phyloP scores from a whole-genome alignment of 2,329 filamentous ascomycete species.

The Xylariaceae sp. region DNA sequence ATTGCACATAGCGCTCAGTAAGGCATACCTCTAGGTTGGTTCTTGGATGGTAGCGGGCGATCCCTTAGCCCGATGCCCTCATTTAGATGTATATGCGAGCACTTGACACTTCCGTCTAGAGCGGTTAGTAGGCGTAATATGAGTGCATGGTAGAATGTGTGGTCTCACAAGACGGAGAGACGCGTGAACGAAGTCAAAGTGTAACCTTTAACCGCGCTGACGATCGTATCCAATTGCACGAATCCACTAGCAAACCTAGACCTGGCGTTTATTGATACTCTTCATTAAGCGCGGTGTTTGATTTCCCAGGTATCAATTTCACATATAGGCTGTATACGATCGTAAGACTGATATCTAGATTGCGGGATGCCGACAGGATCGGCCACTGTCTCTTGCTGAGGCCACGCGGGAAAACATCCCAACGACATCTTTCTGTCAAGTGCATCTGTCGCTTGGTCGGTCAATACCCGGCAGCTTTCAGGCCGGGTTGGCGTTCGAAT shows the following conservation, averaged over 20 bases:
- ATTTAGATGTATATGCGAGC: neutral
- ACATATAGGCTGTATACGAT: slow-evolving; percentile 34
- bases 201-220: neutral
- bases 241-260: slow-evolving; percentile 10
- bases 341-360: slow-evolving; percentile 14
- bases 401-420: slow-evolving; percentile 21
- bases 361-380: slow-evolving; percentile 21
- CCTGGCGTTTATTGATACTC: slow-evolving; percentile 20
- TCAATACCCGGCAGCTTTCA: slow-evolving; percentile 17
- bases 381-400: slow-evolving; percentile 3
- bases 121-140: neutral
- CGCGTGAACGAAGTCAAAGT: neutral
- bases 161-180: neutral
- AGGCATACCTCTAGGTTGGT: slow-evolving; percentile 9
- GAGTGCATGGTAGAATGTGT: neutral
- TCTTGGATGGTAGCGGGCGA: neutral
- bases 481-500: slow-evolving; percentile 18
- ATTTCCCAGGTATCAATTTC: slow-evolving; percentile 11
- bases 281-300: slow-evolving; percentile 32
- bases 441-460: slow-evolving; percentile 14
- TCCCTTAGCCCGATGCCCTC: neutral
- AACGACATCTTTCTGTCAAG: slow-evolving; percentile 15
- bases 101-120: neutral
- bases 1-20: slow-evolving; percentile 22
- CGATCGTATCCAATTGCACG: neutral